phyloP scores from a whole-genome alignment of 495 filamentous ascomycete genomes.

The Parathielavia hyrcaniae region DNA sequence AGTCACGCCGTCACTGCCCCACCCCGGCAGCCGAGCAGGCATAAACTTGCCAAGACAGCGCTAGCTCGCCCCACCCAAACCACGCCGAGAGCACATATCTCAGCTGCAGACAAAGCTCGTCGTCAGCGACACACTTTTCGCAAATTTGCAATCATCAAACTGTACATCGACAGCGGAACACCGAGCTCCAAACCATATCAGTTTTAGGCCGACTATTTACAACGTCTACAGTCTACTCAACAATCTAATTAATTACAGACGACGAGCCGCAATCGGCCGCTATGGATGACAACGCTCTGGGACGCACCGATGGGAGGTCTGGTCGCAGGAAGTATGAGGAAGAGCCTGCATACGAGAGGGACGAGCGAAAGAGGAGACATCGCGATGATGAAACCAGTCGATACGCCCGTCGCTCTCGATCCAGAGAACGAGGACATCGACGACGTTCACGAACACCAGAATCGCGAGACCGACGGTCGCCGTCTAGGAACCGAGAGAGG shows the following conservation, averaged over 20 bases:
- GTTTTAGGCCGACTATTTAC: too few relatives aligned
- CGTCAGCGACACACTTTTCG: too few relatives aligned
- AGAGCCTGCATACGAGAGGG: constrained; percentile 3
- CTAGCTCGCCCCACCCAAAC: constrained; percentile 1
- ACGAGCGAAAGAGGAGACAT: constrained; percentile 12
- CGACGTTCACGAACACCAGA: constrained; percentile 38
- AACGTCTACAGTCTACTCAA: too few relatives aligned
- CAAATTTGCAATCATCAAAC: too few relatives aligned
- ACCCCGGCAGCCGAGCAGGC: not conserved
- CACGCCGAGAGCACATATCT: too few relatives aligned
- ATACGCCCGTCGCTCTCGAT: constrained; percentile 23
- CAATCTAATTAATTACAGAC: too few relatives aligned
- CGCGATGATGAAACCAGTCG: constrained; percentile 22
- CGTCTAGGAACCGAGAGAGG: constrained; percentile 23
- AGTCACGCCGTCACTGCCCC: not conserved
- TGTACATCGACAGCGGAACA: too few relatives aligned
- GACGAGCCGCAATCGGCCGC: not conserved
- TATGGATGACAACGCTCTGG: constrained; percentile 22
- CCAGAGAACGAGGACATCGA: constrained; percentile 27
- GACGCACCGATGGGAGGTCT: constrained; percentile 15
- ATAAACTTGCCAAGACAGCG: not conserved
- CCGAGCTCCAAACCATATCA: too few relatives aligned
- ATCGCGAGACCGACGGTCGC: constrained; percentile 31
- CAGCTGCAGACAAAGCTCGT: too few relatives aligned
- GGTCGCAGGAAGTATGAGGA: constrained; percentile 20